These are phyloP conservation scores for Papiliotrema terrestris DNA, from an alignment of 1,284 basidiomycete genomes.

Conservation along the genomic window DNA sequence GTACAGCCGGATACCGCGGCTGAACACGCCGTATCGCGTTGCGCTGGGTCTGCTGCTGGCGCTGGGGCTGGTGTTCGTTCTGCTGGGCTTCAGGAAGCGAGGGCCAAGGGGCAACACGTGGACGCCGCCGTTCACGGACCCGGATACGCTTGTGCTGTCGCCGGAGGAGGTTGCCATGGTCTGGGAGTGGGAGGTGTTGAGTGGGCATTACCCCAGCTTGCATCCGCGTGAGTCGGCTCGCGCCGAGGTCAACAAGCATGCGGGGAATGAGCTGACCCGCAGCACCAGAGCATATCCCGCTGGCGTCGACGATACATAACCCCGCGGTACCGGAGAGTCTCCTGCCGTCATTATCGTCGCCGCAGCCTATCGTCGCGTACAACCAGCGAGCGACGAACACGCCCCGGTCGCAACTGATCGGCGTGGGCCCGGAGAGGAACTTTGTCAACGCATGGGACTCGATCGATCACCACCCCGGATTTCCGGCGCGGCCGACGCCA, in stretches of 20 bases:
- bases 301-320: conserved; percentile 61
- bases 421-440: conserved; percentile 67
- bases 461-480: conserved; percentile 35
- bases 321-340: conserved; percentile 60
- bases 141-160: conserved; percentile 71
- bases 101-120: conserved; percentile 55
- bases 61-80: conserved; percentile 51
- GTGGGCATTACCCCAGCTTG: conserved; percentile 84
- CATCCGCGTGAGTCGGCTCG: conserved; percentile 59
- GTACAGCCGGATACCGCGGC: conserved; percentile 50
- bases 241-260: conserved; percentile 1
- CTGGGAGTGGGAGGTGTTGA: conserved; percentile 88
- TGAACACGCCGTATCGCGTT: conserved; percentile 56
- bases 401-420: conserved; percentile 49
- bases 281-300: conserved; percentile 67
- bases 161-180: conserved; percentile 75
- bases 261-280: conserved; percentile 4
- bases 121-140: conserved; percentile 65
- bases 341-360: conserved; percentile 39
- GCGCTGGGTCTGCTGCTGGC: conserved; percentile 52
- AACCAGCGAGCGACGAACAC: conserved; percentile 26
- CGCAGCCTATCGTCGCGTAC: conserved; percentile 32
- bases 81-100: conserved; percentile 58
- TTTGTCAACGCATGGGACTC: conserved; percentile 67
- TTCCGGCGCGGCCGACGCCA: conserved; percentile 72